Conservation (phyloP, 768 basidiomycete genomes). For the Rhodocollybia butyracea region DNA sequence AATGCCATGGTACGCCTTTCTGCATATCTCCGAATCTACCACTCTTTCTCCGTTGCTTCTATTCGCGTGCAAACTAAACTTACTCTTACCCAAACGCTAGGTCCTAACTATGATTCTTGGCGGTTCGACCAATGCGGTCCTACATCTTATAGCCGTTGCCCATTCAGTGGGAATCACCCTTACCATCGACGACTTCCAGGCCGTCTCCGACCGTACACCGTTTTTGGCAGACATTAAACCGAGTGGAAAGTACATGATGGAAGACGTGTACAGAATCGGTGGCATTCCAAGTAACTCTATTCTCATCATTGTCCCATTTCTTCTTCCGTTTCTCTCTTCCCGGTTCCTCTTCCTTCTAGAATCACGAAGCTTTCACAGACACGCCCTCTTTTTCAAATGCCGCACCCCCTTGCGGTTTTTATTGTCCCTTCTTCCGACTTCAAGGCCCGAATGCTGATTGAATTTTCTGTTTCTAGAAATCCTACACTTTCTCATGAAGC, state of each 20-base stretch:
- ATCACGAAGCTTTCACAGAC: conserved; percentile 4
- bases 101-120: conserved; percentile 96
- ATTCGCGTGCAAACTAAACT: neutral
- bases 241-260: conserved; percentile 98
- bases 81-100: conserved; percentile 34
- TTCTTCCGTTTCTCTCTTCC: neutral
- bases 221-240: conserved; percentile 97
- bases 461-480: conserved; percentile 53
- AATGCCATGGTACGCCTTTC: conserved; percentile 80
- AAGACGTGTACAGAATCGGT: conserved; percentile 92
- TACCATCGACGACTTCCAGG: conserved; percentile 89
- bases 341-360: conserved; percentile 5
- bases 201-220: conserved; percentile 86
- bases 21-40: neutral
- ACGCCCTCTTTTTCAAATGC: neutral
- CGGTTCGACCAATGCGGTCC: conserved; percentile 95
- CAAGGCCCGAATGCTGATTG: neutral
- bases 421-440: neutral
- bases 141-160: conserved; percentile 96
- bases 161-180: conserved; percentile 92
- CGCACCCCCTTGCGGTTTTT: neutral
- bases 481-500: conserved; percentile 79
- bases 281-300: conserved; percentile 84
- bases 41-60: neutral
- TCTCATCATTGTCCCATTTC: neutral